Evolutionary conservation across 2,329 filamentous ascomycete species (phyloP).

Genomic region (Aspergillus sp.): DNA sequence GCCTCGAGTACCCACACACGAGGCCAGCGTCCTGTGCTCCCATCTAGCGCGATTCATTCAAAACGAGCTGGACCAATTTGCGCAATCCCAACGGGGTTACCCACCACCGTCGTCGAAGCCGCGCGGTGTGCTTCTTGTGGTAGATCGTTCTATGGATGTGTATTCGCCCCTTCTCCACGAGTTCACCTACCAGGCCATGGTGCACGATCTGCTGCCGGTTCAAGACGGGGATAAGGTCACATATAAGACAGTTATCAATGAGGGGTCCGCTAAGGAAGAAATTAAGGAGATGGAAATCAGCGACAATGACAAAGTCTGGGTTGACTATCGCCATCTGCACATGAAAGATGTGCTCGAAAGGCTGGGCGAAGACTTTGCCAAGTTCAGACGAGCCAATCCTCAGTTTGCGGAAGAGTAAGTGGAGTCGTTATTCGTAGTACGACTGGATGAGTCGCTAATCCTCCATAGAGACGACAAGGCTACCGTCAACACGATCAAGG

Average conservation of each 20-base stretch:
- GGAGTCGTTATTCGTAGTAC: conserved; percentile 1
- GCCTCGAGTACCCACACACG: conserved; percentile 67
- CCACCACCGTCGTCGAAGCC: conserved; percentile 67
- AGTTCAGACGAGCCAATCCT: conserved; percentile 83
- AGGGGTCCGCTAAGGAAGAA: conserved; percentile 62
- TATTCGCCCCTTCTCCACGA: conserved; percentile 85
- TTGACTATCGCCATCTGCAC: conserved; percentile 86
- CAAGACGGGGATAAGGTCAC: conserved; percentile 82
- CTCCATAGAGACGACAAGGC: conserved; percentile 54
- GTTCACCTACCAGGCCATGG: conserved; percentile 98
- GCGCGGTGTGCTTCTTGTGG: conserved; percentile 74
- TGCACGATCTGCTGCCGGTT: conserved; percentile 83
- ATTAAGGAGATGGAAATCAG: conserved; percentile 86
- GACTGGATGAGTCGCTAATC: conserved; percentile 4
- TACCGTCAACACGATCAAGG: conserved; percentile 84
- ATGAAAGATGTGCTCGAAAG: conserved; percentile 98
- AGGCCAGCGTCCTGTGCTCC: conserved; percentile 78
- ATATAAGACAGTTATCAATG: conserved; percentile 73
- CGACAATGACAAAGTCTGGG: conserved; percentile 91
- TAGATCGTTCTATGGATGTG: conserved; percentile 88
- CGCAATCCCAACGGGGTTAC: conserved; percentile 75
- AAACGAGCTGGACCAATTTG: conserved; percentile 82
- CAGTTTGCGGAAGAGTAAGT: conserved; percentile 70
- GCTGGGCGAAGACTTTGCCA: conserved; percentile 84
- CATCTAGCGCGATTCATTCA: conserved; percentile 89